Base-by-base conservation (phyloP, 495 filamentous ascomycete species). In the Talaromyces proteolyticus region DNA sequence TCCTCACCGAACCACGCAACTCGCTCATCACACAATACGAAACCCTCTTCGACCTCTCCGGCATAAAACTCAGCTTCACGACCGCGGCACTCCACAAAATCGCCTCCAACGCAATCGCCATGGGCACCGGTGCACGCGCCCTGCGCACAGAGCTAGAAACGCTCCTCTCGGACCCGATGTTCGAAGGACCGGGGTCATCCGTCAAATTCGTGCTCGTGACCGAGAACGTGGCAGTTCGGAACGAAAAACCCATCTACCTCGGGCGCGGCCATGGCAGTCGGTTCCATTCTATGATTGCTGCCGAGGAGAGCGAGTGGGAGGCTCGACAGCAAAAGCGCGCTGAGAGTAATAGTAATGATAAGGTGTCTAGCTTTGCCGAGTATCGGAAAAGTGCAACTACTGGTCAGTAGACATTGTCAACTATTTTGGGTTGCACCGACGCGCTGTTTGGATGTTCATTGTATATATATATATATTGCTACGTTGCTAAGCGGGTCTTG, bases 1-100 rank as follows among this genome's bases (percentile, higher is more conserved):
- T 97, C 50, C 80, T 97, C 22, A 96, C 88, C 6, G 92, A 96
- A 62, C 93, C 93, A 8, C 80, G 86, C 47, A 96, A 96, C 66
- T 86, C 83, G 29, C 75, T 98, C 1, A 70, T 95, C 4, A 80
- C 79, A 21, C 93, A 98, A 64, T 96, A 95, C 67, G 85, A 80
- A 1, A 81, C 87, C 11, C 80, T 94, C 0, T 95, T 98, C 60
- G 76, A 82, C 12, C 87, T 93, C 2, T 90, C 84, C 22, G 86
- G 85, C 4, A 86, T 94, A 46, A 85, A 88, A 58, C 75, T 98
- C 7, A 81, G 80, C 50, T 91, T 96, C 69, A 95, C 92, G 1
- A 85, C 80, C 4, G 76, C 79, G 1, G 88, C 92, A 4, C 68
- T 98, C 20, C 76, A 80, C 46, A 88, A 85, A 50, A 80, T 97